Base-by-base conservation (phyloP, 805 yeast genomes). In the Wickerhamiella alocasiicola region DNA sequence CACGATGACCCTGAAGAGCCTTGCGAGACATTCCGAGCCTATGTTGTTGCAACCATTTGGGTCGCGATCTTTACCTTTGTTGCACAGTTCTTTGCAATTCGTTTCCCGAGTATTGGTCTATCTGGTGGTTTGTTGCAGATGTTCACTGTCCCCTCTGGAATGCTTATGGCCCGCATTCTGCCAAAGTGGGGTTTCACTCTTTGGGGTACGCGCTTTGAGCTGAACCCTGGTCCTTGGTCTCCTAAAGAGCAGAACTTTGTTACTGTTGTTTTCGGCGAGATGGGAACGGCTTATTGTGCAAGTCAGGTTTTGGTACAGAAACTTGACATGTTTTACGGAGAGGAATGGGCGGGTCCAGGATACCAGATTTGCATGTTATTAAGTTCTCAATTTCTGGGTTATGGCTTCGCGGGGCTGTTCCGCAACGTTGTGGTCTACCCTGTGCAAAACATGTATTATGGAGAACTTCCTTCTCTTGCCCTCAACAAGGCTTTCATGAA, bases 211-310 rank as follows among this genome's bases (percentile, higher is more conserved):
- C 60, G 64, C 47, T 50, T 57, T 42, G 5, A 64, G 7, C 55
- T 75, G 41, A 74, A 74, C 54, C 78, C 78, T 2, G 79, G 81
- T 7, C 77, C 78, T 11, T 78, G 80, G 78, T 60, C 65, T 65
- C 77, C 6, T 20, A 33, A 33, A 15, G 36, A 33, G 20, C 36
- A 33, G 29, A 9, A 27, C 20, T 13, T 24, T 43, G 63, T 78
- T 2, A 71, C 82, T 1, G 36, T 46, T 28, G 46, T 48, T 46
- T 43, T 46, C 34, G 29, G 35, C 12, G 44, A 45, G 15, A 42
- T 45, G 4, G 2, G 76, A 76, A 11, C 45, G 70, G 41, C 49
- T 9, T 49, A 48, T 39, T 49, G 44, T 16, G 33, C 43, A 40
- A 42, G 41, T 27, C 46, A 47, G 39, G 43, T 52, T 32, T 17